phyloP scores from a whole-genome alignment of 805 yeast genomes.

The Cyberlindnera mrakii region DNA sequence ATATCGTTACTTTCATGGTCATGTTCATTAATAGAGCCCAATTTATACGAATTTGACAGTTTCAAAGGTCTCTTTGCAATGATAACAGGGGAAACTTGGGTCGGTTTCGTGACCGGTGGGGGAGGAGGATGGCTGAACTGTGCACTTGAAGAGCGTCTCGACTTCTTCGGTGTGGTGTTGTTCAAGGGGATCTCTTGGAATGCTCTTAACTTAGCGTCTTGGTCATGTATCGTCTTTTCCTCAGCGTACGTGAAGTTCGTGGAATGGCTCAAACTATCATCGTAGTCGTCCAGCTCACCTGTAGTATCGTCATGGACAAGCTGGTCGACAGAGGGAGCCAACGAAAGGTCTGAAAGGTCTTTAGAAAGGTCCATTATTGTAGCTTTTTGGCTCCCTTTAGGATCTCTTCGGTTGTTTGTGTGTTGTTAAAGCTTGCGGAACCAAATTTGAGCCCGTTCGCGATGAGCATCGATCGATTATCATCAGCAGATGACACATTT shows the following conservation, averaged over 20 bases:
- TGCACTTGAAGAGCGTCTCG: slow-evolving; percentile 30
- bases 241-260: slow-evolving; percentile 63
- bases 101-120: slow-evolving; percentile 25
- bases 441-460: too few relatives aligned
- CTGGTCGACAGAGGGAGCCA: neutral
- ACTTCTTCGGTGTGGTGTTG: slow-evolving; percentile 22
- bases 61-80: slow-evolving; percentile 6
- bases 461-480: too few relatives aligned
- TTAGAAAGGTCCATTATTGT: slow-evolving; percentile 1
- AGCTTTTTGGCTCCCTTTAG: too few relatives aligned
- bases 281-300: neutral
- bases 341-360: slow-evolving; percentile 1
- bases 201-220: slow-evolving; percentile 61
- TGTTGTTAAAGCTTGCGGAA: too few relatives aligned
- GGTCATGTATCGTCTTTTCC: slow-evolving; percentile 56
- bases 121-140: slow-evolving; percentile 34
- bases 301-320: neutral
- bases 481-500: too few relatives aligned
- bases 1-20: slow-evolving; percentile 48
- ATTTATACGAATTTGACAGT: slow-evolving; percentile 28
- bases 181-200: slow-evolving; percentile 29
- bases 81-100: slow-evolving; percentile 17
- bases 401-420: too few relatives aligned
- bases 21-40: slow-evolving; percentile 40
- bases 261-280: slow-evolving; percentile 18